Percentiles rank a stretch among this genome's conserved stretches.
These are phyloP conservation scores for Globisporangium paddicum DNA, from an alignment of 352 stramenopile species.

Conservation along the genomic window DNA sequence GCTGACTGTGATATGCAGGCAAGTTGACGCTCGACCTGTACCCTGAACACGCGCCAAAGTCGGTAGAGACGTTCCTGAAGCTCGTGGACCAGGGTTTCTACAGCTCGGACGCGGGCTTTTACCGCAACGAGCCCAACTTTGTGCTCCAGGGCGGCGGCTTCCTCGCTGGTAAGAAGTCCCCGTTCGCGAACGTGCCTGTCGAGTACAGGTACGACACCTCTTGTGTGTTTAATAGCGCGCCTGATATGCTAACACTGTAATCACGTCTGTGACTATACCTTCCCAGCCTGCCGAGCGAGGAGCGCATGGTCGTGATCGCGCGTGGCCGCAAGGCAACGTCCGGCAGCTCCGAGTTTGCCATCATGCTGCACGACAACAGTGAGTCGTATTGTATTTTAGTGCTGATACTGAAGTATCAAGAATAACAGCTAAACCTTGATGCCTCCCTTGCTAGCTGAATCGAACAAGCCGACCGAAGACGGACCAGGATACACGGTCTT, in stretches of 20 bases:
- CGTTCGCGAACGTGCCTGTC: slow-evolving; percentile 60
- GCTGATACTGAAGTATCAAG: background rate
- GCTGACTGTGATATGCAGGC: slow-evolving; percentile 15
- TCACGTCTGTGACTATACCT: background rate
- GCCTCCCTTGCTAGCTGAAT: slow-evolving; percentile 17
- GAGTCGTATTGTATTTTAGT: too few relatives aligned
- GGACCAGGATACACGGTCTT: slow-evolving; percentile 78
- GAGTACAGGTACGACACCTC: slow-evolving; percentile 69
- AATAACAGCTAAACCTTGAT: background rate
- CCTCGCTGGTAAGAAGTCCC: slow-evolving; percentile 65
- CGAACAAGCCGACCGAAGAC: slow-evolving; percentile 56
- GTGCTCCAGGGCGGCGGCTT: slow-evolving; percentile 75
- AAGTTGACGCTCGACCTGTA: slow-evolving; percentile 78
- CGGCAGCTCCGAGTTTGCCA: slow-evolving; percentile 78
- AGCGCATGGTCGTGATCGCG: slow-evolving; percentile 81
- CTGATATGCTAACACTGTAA: background rate
- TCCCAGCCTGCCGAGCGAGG: slow-evolving; percentile 55
- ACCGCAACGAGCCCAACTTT: slow-evolving; percentile 82
- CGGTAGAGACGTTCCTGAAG: slow-evolving; percentile 64
- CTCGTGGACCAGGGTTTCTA: slow-evolving; percentile 67
- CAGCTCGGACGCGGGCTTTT: slow-evolving; percentile 70
- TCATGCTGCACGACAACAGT: slow-evolving; percentile 85
- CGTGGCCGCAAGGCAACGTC: slow-evolving; percentile 62
- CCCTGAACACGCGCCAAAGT: slow-evolving; percentile 69
- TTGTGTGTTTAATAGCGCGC: background rate